Evolutionary conservation across 805 yeast species (phyloP), one percentile per base, ranked within the genome.

Genomic region (Saccharomyces cerevisiae): DNA sequence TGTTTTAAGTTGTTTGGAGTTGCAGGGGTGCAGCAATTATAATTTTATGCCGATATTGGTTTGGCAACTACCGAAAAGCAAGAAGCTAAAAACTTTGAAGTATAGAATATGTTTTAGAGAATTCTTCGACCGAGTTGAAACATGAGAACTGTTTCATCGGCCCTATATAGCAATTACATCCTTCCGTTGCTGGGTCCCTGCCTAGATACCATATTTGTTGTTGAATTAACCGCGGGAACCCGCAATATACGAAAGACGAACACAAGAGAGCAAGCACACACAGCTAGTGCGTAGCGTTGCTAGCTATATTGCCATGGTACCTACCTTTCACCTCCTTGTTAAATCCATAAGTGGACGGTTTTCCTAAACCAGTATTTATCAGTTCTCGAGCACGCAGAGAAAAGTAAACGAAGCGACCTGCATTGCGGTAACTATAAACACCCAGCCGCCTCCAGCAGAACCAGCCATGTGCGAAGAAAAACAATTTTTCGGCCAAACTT

Each of bases 1-100:
- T 50, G 24, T 17, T 36, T 36, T 36, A 17, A 17, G 24, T 24
- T 50, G 30, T 26, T 41, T 36, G 24, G 53, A 22, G 36, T 56
- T 30, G 6, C 51, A n/a, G 30, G 30, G 54, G 41, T 8, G 60
- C 24, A 49, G 57, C 29, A 11, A 36, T 41, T 51, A 13, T 49
- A 47, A 24, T 46, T 43, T 49, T 47, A 29, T 14, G 43, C 27
- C 31, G 24, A 47, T 24, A 46, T 13, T 47, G 21, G 26, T 36
- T 13, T 36, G 4, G 43, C 24, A 21, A 36, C 24, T 17, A 36
- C 13, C 43, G 8, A 36, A n/a, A 17, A 22, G 53, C 30, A 14
- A 48, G 29, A 48, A 29, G 11, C 1, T 9, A 36, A 36, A 11
- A 2, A 1, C 3, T 6, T 3, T 4, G 9, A n/a, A 36, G 43